phyloP scores from a whole-genome alignment of 257 asterid species.

The Oldenlandia corymbosa region DNA sequence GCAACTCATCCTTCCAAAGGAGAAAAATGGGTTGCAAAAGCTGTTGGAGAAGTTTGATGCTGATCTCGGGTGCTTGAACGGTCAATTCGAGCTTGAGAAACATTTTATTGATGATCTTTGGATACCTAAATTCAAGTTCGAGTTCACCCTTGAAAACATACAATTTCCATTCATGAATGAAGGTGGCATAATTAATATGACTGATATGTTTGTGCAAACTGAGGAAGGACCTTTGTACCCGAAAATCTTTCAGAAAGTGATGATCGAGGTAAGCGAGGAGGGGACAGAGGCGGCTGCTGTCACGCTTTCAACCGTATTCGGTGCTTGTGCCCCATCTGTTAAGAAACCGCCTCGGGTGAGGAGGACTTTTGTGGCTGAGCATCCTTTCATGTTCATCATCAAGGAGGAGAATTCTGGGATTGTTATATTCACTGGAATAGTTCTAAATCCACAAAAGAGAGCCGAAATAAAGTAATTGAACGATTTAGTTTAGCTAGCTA shows the following conservation, averaged over 20 bases:
- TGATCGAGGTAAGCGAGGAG: not conserved
- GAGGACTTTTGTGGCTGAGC: not conserved
- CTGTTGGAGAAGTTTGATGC: not conserved
- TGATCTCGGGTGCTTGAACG: not conserved
- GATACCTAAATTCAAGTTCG: constrained; percentile 1
- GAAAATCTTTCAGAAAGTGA: not conserved
- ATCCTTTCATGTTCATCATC: not conserved
- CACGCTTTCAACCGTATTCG: no score
- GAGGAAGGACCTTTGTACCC: not conserved
- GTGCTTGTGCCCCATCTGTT: not conserved
- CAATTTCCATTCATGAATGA: not conserved
- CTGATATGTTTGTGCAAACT: not conserved
- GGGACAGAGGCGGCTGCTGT: constrained; percentile 1
- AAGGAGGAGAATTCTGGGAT: not conserved
- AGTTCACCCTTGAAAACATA: not conserved
- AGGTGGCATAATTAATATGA: not conserved
- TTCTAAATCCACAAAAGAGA: not conserved
- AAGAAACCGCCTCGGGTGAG: not conserved
- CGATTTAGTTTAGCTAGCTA: no score
- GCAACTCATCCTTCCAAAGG: not conserved
- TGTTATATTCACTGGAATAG: not conserved
- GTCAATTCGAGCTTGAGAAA: not conserved
- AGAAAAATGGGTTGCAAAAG: not conserved
- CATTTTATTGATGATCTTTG: not conserved
- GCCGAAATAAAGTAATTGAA: no score